These are phyloP conservation scores for Heritiera fomes DNA, from an alignment of 345 rosid genomes.

Conservation along the genomic window DNA sequence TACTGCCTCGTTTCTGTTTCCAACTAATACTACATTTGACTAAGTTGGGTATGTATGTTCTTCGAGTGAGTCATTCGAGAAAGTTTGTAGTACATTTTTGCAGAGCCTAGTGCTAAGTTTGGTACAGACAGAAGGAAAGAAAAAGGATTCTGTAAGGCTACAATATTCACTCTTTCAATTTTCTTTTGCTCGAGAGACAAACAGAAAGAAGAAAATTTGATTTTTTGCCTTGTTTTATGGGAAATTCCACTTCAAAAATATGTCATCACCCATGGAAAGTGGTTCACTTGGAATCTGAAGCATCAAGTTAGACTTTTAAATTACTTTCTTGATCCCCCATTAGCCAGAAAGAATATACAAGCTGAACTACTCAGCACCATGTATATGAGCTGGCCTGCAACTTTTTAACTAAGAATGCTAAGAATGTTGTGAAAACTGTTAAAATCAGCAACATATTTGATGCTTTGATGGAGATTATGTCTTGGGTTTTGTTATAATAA, in stretches of 20 bases:
- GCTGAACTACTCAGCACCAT: no score
- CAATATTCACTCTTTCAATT: background rate
- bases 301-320: background rate
- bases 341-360: slow-evolving; percentile 10
- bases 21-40: background rate
- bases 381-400: slow-evolving; percentile 13
- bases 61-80: background rate
- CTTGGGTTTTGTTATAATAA: slow-evolving; percentile 8
- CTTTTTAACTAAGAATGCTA: background rate
- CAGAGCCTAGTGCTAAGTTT: background rate
- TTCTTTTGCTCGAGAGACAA: background rate
- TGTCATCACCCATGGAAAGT: slow-evolving; percentile 12
- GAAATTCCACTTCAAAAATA: background rate
- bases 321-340: slow-evolving; percentile 4
- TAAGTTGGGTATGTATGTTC: background rate
- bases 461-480: slow-evolving; percentile 13
- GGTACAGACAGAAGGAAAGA: background rate
- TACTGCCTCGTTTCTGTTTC: background rate
- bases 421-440: background rate
- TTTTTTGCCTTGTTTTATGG: background rate
- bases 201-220: background rate
- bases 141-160: background rate
- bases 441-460: background rate
- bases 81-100: background rate
- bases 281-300: background rate